These are phyloP conservation scores for Coniferiporia sulphurascens DNA, from an alignment of 1,284 basidiomycete genomes.

Conservation along the genomic window DNA sequence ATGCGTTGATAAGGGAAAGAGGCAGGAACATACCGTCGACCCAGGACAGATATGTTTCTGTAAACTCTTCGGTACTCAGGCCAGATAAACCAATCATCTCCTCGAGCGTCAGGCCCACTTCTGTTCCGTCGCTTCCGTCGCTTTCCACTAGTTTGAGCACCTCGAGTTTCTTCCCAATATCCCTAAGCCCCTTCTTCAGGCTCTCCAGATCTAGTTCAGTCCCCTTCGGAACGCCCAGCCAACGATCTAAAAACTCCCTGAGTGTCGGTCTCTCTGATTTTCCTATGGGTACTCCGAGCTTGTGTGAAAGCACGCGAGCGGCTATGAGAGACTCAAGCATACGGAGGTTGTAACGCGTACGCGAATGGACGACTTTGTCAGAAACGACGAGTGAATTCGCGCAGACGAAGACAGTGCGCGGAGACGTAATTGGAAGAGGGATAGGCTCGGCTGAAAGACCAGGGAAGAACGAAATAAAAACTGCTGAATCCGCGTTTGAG, in stretches of 20 bases:
- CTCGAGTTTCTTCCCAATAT: constrained; percentile 46
- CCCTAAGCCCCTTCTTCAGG: constrained; percentile 45
- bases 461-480: constrained; percentile 82
- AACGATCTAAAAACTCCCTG: constrained; percentile 44
- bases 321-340: constrained; percentile 83
- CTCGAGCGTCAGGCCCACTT: constrained; percentile 59
- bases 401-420: constrained; percentile 64
- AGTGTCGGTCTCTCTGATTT: constrained; percentile 40
- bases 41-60: constrained; percentile 68
- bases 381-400: constrained; percentile 84
- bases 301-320: constrained; percentile 63
- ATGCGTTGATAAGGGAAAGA: not conserved
- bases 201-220: constrained; percentile 35
- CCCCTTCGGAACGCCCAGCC: constrained; percentile 38
- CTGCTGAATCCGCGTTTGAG: constrained; percentile 59
- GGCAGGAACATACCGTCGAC: constrained; percentile 54
- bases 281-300: constrained; percentile 43
- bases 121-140: constrained; percentile 22
- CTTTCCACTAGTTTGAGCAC: constrained; percentile 40
- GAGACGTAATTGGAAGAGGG: constrained; percentile 47
- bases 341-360: constrained; percentile 79
- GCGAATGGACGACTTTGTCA: constrained; percentile 74
- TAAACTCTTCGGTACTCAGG: constrained; percentile 50
- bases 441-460: constrained; percentile 61
- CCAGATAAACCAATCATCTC: constrained; percentile 70